Base-by-base conservation (phyloP, 2,329 filamentous ascomycete species). In the Didymella exigua region DNA sequence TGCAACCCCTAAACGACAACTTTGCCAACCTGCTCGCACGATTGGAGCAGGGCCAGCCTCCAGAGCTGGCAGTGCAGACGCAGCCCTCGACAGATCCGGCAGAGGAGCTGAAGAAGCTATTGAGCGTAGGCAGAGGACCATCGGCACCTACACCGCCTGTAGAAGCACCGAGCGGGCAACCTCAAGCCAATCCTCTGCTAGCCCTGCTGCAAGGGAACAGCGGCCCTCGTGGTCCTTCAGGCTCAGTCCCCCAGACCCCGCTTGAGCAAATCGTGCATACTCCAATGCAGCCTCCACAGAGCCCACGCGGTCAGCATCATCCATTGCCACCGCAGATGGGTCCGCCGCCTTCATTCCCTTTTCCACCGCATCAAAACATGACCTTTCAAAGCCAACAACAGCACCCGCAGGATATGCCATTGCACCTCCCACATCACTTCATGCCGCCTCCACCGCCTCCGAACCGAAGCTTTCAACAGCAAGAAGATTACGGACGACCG, bases 231-330 rank as follows among this genome's bases (percentile, higher is more conserved):
- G 52, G 54, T 14, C 52, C 60, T 8, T 56, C 56, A 23, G 41
- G 43, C 19, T 53, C 58, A 8, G 36, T 61, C 7, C 74, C 74
- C 4, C 63, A 55, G 33, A 84, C 83, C 5, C 82, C 85, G 8
- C 71, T 84, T 27, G 84, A 88, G 13, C 82, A 85, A 57, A 77
- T 79, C 16, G 74, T 79, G 45, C 69, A 72, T 5, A 78, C 82
- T 23, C 78, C 81, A 19, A 69, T 81, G 24, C 80, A 83, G 66
- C 84, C 86, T 13, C 84, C 86, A 13, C 78, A 76, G 34, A 84
- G 82, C 36, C 85, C 86, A 6, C 69, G 72, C 38, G 85, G 86
- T 43, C 67, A 77, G 27, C 76, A 77, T 40, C 81, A 85, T 66
- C 80, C 83, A 51, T 81, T 83, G 45, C 77, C 81, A 34, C 80